phyloP scores from a whole-genome alignment of 202 grass and related monocot species.

The Zizania palustris region DNA sequence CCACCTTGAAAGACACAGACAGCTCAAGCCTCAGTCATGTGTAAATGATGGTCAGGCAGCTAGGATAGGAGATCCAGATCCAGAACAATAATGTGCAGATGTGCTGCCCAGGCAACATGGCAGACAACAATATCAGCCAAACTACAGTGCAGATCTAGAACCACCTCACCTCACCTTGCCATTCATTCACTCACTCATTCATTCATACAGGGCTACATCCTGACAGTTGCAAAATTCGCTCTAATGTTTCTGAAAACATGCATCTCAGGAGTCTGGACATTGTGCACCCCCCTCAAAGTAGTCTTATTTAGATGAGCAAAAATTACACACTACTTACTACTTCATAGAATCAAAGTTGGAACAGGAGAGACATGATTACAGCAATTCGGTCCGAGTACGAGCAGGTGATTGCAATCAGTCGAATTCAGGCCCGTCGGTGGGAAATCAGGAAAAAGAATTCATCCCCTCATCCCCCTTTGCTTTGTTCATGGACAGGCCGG shows the following conservation, averaged over 20 bases:
- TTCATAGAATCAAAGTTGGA: background rate
- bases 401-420: conserved; percentile 11
- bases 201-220: too few relatives aligned
- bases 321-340: background rate
- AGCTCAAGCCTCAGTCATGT: too few relatives aligned
- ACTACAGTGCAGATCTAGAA: too few relatives aligned
- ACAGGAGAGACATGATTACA: conserved; percentile 12
- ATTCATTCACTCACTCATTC: too few relatives aligned
- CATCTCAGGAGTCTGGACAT: background rate
- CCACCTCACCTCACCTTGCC: too few relatives aligned
- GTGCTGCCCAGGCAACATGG: too few relatives aligned
- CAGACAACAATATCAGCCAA: too few relatives aligned
- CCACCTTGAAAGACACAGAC: too few relatives aligned
- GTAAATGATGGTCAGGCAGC: too few relatives aligned
- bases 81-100: too few relatives aligned
- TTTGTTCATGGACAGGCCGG: background rate
- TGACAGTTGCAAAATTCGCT: too few relatives aligned
- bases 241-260: background rate
- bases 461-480: background rate
- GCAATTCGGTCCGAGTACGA: background rate
- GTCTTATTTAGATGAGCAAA: background rate
- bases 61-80: too few relatives aligned
- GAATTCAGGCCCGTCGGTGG: conserved; percentile 26
- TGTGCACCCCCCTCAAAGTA: conserved; percentile 8
- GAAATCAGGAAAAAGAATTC: background rate